phyloP scores from a whole-genome alignment of 768 basidiomycete species.

The Serendipita sp. region DNA sequence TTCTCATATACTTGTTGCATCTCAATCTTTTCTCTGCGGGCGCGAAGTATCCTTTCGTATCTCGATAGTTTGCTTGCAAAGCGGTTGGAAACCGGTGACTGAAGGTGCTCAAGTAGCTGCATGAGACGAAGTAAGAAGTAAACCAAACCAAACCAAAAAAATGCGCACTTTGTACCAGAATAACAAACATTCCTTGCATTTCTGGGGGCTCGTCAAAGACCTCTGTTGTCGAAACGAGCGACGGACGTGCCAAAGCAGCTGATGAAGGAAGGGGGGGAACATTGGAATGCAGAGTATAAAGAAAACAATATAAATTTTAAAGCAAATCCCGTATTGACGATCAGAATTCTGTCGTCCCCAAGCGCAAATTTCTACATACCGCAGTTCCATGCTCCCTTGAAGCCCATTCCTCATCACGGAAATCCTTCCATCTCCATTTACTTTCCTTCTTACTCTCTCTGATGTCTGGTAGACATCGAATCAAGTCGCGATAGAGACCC shows the following conservation, averaged over 20 bases:
- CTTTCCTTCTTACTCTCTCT: not conserved
- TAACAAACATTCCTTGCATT: constrained; percentile 23
- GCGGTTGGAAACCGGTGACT: constrained; percentile 26
- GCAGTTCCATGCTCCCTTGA: not conserved
- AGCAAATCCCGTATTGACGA: no score
- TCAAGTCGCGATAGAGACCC: constrained; percentile 56
- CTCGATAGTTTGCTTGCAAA: constrained; percentile 30
- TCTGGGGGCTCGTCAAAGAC: constrained; percentile 36
- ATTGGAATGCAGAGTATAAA: not conserved
- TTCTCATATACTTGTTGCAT: constrained; percentile 32
- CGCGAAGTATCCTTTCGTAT: constrained; percentile 42
- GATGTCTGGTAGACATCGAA: constrained; percentile 38
- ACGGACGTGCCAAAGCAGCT: constrained; percentile 46
- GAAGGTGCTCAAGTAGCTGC: constrained; percentile 38
- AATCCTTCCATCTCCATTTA: not conserved
- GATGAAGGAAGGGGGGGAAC: constrained; percentile 4
- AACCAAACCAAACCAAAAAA: not conserved
- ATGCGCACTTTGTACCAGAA: not conserved
- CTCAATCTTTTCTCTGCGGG: constrained; percentile 32
- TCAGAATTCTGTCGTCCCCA: not conserved
- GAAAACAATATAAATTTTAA: not conserved
- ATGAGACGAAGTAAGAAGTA: constrained; percentile 21
- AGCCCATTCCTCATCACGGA: not conserved
- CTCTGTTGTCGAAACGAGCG: constrained; percentile 37
- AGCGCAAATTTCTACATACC: not conserved